These are phyloP conservation scores for Ramularia collo-cygni DNA, from an alignment of 2,329 filamentous ascomycete genomes.

Conservation along the genomic window DNA sequence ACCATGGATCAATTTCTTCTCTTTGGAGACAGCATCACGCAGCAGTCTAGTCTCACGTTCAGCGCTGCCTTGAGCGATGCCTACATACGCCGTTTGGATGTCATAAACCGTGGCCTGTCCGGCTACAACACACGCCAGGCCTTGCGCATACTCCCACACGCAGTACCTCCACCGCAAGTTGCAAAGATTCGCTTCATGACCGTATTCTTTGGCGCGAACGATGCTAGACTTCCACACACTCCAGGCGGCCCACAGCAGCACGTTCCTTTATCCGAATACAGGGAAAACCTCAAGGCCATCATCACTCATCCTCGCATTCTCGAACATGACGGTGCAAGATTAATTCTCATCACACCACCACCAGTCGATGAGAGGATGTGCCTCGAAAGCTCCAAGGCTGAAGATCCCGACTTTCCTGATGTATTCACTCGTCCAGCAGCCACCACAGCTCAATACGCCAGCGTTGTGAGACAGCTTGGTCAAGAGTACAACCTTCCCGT, in stretches of 20 bases:
- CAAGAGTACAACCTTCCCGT: constrained; percentile 52
- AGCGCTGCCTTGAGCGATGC: constrained; percentile 62
- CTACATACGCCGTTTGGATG: constrained; percentile 70
- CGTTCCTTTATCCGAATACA: constrained; percentile 69
- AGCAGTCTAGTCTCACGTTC: constrained; percentile 69
- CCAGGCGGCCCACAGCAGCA: constrained; percentile 59
- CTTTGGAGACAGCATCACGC: constrained; percentile 84
- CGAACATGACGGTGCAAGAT: constrained; percentile 60
- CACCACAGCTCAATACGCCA: constrained; percentile 56
- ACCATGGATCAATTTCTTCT: constrained; percentile 58
- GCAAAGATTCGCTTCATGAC: constrained; percentile 54
- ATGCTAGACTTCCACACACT: constrained; percentile 62
- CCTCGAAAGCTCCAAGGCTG: constrained; percentile 12
- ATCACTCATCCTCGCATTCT: constrained; percentile 62
- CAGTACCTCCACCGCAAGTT: constrained; percentile 61
- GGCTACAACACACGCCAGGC: constrained; percentile 80
- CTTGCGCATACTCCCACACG: constrained; percentile 58
- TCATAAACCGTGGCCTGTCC: constrained; percentile 78
- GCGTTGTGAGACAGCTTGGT: constrained; percentile 59
- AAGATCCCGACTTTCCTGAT: constrained; percentile 8
- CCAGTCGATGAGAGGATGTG: constrained; percentile 33
- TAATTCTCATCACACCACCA: constrained; percentile 74
- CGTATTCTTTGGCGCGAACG: constrained; percentile 82
- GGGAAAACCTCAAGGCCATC: constrained; percentile 63
- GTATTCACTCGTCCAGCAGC: constrained; percentile 48